Base-by-base conservation (phyloP, 2,329 filamentous ascomycete species). In the Basipetospora chlamydospora region DNA sequence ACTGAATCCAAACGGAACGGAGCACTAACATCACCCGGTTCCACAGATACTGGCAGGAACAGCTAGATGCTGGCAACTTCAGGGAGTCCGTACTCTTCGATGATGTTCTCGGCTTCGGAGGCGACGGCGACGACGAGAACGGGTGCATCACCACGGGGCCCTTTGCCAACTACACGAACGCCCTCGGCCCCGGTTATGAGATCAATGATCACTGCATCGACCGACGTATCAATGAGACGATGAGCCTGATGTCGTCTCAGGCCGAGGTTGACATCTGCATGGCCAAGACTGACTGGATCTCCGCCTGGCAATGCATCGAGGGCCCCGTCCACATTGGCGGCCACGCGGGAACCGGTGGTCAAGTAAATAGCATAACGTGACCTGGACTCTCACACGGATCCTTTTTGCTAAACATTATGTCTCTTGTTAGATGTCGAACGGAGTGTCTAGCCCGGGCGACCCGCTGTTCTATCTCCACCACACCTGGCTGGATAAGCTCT, bases 391-490 rank as follows among this genome's bases (percentile, higher is more conserved):
- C n/a, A n/a, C n/a, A n/a, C n/a, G n/a, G n/a, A n/a, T n/a, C n/a
- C n/a, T n/a, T n/a, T n/a, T n/a, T n/a, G n/a, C n/a, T n/a, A n/a
- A 28, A 28, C 39, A 38, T 28, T 26, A 4, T 25, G 35, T 25
- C 26, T 33, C 38, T 39, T 41, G 31, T 37, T 39, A 41, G 16
- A 41, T 43, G 39, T 15, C 12, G 11, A 47, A 48, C 35, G 29
- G 33, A 25, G 28, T 39, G 28, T 41, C 42, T 2, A 39, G 33
- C 32, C 42, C 42, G 9, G 9, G 67, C 66, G 48, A 50, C 17
- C 48, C 49, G 2, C 18, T 47, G 6, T 50, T 48, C 34, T 51
- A 46, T 25, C 42, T 51, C 4, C 43, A 49, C 17, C 48, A 50
- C 31, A 44, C 45, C 23, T 48, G 46, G 37, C 38, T 50, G 3